These are phyloP conservation scores for Rhodotorula sphaerocarpa DNA, from an alignment of 768 basidiomycete genomes.

Conservation along the genomic window DNA sequence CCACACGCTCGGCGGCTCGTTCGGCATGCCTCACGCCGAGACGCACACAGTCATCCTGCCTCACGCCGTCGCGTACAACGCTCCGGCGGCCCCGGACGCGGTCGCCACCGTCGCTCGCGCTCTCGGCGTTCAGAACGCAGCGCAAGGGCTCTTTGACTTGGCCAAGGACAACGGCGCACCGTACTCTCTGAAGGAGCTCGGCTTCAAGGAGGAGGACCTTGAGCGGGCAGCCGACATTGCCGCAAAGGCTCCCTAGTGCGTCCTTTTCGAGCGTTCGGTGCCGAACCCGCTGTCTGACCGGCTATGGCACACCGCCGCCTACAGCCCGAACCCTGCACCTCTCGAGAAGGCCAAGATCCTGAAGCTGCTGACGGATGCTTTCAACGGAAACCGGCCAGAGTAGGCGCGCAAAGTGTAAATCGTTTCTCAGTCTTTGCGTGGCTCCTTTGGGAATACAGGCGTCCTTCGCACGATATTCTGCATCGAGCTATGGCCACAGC, in stretches of 20 bases:
- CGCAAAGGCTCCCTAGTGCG: constrained; percentile 43
- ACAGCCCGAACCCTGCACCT: constrained; percentile 45
- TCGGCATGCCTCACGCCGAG: constrained; percentile 48
- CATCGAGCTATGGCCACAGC: too few species aligned
- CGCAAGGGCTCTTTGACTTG: constrained; percentile 41
- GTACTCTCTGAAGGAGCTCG: constrained; percentile 43
- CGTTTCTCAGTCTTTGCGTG: too few species aligned
- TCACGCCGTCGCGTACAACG: constrained; percentile 47
- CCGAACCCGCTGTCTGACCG: too few species aligned
- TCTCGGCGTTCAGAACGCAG: constrained; percentile 40
- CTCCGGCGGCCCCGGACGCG: constrained; percentile 42
- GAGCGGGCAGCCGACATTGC: constrained; percentile 47
- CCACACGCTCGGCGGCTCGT: constrained; percentile 44
- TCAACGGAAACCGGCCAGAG: constrained; percentile 1
- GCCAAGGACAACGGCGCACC: constrained; percentile 42
- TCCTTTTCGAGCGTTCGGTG: too few species aligned
- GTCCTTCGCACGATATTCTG: too few species aligned
- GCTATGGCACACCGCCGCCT: not conserved
- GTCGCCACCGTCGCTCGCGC: constrained; percentile 44
- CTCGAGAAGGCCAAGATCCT: constrained; percentile 41
- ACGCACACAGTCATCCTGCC: constrained; percentile 49
- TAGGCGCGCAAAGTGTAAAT: too few species aligned
- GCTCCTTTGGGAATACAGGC: too few species aligned
- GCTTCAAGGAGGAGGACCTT: constrained; percentile 47
- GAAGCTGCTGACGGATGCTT: constrained; percentile 24